Conservation (phyloP, 1,284 basidiomycete species). For the Agroathelia rolfsii region DNA sequence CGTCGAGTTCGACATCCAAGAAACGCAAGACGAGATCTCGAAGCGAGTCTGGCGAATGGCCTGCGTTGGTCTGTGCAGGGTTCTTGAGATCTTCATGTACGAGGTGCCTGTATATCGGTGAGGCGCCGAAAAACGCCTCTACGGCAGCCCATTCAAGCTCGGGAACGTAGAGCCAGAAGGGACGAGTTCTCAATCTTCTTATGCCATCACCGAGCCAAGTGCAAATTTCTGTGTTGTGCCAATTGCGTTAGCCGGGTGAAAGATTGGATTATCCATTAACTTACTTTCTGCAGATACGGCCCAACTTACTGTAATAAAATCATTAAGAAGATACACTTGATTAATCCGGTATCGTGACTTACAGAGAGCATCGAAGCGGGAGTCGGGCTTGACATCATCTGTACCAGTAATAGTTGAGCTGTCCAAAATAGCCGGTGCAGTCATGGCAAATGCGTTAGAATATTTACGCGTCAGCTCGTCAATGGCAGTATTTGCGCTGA, state of each 20-base stretch:
- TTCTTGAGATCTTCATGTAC: conserved; percentile 6
- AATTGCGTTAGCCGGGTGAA: neutral
- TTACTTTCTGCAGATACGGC: conserved; percentile 21
- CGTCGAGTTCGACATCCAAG: conserved; percentile 22
- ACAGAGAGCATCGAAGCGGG: conserved; percentile 8
- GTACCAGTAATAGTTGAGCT: conserved; percentile 10
- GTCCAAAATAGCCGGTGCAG: conserved; percentile 25
- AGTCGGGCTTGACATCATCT: conserved; percentile 5
- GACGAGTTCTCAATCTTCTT: conserved; percentile 13
- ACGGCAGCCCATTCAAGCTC: conserved; percentile 22
- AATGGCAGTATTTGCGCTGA: conserved; percentile 27
- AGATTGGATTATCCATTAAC: conserved; percentile 2
- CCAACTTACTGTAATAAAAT: conserved; percentile 14
- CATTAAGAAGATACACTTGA: conserved; percentile 5
- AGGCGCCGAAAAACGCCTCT: conserved; percentile 15
- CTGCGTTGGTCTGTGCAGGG: conserved; percentile 1
- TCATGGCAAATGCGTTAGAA: conserved; percentile 26
- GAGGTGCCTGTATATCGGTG: conserved; percentile 17
- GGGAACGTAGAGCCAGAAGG: conserved; percentile 22
- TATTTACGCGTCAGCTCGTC: conserved; percentile 19
- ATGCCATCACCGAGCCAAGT: conserved; percentile 22
- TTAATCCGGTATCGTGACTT: conserved; percentile 9
- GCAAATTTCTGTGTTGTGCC: conserved; percentile 19
- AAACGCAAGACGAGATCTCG: conserved; percentile 1
- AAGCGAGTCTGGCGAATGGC: conserved; percentile 10